phyloP scores from a whole-genome alignment of 768 basidiomycete genomes.

The Floccularia luteovirens region DNA sequence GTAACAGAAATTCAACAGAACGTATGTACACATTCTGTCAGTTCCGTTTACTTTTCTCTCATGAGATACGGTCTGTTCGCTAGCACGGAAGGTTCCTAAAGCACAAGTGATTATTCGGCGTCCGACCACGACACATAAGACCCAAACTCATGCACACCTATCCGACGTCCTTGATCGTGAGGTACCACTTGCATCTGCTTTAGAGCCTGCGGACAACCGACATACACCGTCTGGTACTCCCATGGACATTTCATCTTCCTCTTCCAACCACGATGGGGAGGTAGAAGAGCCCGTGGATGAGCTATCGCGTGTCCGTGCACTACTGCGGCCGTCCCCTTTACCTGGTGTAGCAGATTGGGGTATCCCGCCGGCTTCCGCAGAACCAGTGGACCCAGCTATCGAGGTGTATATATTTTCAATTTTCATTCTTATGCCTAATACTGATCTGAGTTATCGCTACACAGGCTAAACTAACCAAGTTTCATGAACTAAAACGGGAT shows the following conservation, averaged over 20 bases:
- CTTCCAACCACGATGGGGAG: constrained; percentile 3
- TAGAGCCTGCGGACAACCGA: constrained; percentile 1
- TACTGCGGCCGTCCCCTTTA: constrained; percentile 59
- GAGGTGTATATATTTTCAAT: constrained; percentile 31
- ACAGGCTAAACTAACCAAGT: constrained; percentile 78
- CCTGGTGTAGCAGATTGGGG: constrained; percentile 68
- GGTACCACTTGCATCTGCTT: constrained; percentile 6
- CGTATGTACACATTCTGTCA: constrained; percentile 23
- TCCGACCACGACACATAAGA: constrained; percentile 35
- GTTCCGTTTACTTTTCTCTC: background rate
- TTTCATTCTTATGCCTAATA: background rate
- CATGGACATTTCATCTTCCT: constrained; percentile 9
- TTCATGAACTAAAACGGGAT: constrained; percentile 64
- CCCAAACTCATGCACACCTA: constrained; percentile 40
- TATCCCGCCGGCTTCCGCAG: constrained; percentile 52
- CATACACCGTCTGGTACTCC: constrained; percentile 9
- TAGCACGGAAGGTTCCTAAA: constrained; percentile 37
- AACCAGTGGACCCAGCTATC: constrained; percentile 54
- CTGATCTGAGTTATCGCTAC: constrained; percentile 1
- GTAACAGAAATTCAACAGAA: constrained; percentile 28
- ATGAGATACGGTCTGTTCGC: background rate
- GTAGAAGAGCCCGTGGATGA: constrained; percentile 33
- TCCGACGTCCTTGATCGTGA: constrained; percentile 33
- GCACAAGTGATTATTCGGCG: constrained; percentile 57
- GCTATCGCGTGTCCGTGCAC: constrained; percentile 39